Conservation (phyloP, 2,329 filamentous ascomycete species). For the Talaromyces rugulosus region DNA sequence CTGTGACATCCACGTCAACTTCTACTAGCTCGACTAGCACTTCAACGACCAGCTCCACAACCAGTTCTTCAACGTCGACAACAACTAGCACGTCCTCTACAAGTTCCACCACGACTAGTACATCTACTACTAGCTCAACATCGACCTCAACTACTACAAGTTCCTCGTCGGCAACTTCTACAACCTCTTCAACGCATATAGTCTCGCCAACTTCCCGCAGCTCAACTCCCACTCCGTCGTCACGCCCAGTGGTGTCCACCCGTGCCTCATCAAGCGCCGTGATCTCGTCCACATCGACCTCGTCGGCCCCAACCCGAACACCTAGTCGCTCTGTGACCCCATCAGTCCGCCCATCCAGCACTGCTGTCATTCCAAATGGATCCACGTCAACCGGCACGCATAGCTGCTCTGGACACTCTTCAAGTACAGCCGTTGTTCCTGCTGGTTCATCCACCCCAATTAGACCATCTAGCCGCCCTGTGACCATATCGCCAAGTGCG, state of each 20-base stretch:
- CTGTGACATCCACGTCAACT: neutral
- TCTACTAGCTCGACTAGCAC: neutral
- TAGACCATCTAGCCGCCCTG: neutral
- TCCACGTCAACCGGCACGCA: neutral
- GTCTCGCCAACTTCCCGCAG: neutral
- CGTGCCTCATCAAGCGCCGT: neutral
- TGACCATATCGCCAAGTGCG: neutral
- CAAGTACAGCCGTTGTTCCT: neutral
- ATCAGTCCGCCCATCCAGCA: neutral
- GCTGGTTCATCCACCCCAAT: neutral
- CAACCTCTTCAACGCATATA: neutral
- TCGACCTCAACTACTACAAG: neutral
- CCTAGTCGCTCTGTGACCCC: neutral
- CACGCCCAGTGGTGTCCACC: neutral
- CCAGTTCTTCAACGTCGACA: neutral
- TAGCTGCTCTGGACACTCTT: neutral
- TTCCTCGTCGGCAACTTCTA: neutral
- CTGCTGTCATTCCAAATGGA: neutral
- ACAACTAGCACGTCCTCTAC: neutral
- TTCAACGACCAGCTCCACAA: neutral
- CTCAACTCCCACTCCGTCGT: neutral
- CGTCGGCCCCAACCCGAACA: neutral
- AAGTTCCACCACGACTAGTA: neutral
- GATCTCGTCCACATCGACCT: neutral
- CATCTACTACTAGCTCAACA: neutral